Evolutionary conservation across 805 yeast species (phyloP), one percentile per base, ranked within the genome.

Genomic region (Ogataea allantospora): DNA sequence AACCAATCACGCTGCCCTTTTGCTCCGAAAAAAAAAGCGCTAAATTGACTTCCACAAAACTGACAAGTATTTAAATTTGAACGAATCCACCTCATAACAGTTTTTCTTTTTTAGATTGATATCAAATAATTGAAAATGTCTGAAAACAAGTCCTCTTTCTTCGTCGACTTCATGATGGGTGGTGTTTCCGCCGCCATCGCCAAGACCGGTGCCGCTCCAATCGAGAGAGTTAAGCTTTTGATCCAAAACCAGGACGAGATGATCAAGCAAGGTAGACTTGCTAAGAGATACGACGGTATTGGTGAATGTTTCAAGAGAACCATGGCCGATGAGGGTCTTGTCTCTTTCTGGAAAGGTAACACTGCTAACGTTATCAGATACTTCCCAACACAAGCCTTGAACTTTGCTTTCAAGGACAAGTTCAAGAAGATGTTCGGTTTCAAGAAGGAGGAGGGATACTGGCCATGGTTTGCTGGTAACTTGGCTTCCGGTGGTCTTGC

Each of bases 181-280:
- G 96, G 96, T 88, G 95, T 88, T 58, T 88, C 96, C 75, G 96
- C 96, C 75, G 96, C 96, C 64, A 89, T 88, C 74, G 84, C 96
- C 58, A 88, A 88, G 82, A 88, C 96, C 52, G 96, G 95, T 52
- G 96, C 96, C 63, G 95, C 96, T 60, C 96, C 96, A 70, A 88
- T 88, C 66, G 96, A 88, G 77, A 83, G 97, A 78, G 96, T 88
- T 67, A 88, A 88, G 78, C 78, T 88, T 62, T 80, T 88, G 71
- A 87, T 88, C 69, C 97, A 88, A 78, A 88, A 89, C 75, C 97
- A 88, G 75, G 96, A 89, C 68, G 96, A 89, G 76, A 88, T 88
- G 96, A 67, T 89, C 70, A 89, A 89, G 76, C 96, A 88, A 76
- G 96, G 97, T 67, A 88, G 96, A 78, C 78, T 88, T 63, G 75